These are phyloP conservation scores for Phalaenopsis hybrid DNA, from an alignment of 116 monocot species.

Conservation along the genomic window DNA sequence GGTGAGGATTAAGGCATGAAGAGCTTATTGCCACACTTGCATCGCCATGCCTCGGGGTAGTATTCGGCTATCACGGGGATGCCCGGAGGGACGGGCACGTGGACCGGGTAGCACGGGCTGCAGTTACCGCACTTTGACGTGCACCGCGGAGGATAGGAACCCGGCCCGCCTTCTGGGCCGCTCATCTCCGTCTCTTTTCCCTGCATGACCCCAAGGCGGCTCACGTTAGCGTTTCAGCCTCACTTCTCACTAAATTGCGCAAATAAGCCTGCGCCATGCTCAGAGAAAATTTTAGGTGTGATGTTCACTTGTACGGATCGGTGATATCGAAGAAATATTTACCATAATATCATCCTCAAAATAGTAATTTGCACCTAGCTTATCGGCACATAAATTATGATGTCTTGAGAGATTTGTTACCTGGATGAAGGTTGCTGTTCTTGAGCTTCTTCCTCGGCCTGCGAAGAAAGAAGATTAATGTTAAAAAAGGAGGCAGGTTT, in stretches of 20 bases:
- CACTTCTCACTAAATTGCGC: too few relatives aligned
- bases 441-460: not conserved
- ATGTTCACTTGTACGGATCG: too few relatives aligned
- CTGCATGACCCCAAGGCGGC: not conserved
- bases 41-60: constrained; percentile 39
- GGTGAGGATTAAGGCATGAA: constrained; percentile 14
- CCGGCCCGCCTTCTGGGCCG: constrained; percentile 16
- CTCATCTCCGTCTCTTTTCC: not conserved
- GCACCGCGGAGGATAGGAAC: constrained; percentile 37
- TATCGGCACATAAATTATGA: too few relatives aligned
- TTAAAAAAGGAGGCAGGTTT: not conserved
- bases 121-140: constrained; percentile 36
- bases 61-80: constrained; percentile 26
- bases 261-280: not conserved
- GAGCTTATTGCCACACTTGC: constrained; percentile 19
- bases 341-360: too few relatives aligned
- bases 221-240: not conserved
- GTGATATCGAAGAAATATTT: too few relatives aligned
- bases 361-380: too few relatives aligned
- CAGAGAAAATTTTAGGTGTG: not conserved
- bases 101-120: constrained; percentile 35
- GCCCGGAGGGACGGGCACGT: constrained; percentile 38
- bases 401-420: not conserved
- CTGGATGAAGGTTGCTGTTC: not conserved
- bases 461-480: not conserved